phyloP scores from a whole-genome alignment of 371 early-diverging fungal genomes.

The Mucor piriformis region DNA sequence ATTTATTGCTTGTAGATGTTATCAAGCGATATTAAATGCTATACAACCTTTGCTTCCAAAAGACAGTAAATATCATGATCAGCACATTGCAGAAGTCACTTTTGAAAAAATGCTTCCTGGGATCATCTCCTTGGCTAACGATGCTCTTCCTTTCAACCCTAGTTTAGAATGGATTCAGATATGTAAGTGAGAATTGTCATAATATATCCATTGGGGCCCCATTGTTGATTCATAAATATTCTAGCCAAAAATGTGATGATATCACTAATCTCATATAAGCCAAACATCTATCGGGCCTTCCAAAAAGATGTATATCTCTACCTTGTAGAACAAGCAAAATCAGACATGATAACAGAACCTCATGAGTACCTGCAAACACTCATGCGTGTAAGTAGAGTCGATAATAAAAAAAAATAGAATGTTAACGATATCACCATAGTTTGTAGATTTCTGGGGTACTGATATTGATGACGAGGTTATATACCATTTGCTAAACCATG shows the following conservation, averaged over 20 bases:
- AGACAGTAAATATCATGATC: neutral
- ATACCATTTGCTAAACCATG: slow-evolving; percentile 18
- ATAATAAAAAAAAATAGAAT: neutral
- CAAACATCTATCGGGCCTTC: slow-evolving; percentile 12
- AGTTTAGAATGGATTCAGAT: slow-evolving; percentile 26
- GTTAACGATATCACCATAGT: slow-evolving; percentile 10
- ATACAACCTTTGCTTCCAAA: slow-evolving; percentile 6
- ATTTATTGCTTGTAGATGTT: slow-evolving; percentile 13
- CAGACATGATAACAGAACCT: neutral
- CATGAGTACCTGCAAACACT: slow-evolving; percentile 18
- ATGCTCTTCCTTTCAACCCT: slow-evolving; percentile 15
- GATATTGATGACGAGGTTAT: slow-evolving; percentile 28
- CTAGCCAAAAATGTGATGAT: slow-evolving; percentile 8
- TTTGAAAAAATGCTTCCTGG: slow-evolving; percentile 30
- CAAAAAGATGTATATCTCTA: slow-evolving; percentile 31
- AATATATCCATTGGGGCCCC: neutral
- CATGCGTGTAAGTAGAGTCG: slow-evolving; percentile 22
- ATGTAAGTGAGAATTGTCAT: slow-evolving; percentile 24
- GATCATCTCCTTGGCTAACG: slow-evolving; percentile 20
- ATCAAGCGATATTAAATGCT: slow-evolving; percentile 17
- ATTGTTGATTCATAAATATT: neutral
- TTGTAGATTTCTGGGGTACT: slow-evolving; percentile 28
- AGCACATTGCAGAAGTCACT: neutral
- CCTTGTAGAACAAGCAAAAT: slow-evolving; percentile 8
- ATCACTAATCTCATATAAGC: neutral